These are phyloP conservation scores for Oxytropis ochrocephala DNA, from an alignment of 306 rosid species.

Conservation along the genomic window DNA sequence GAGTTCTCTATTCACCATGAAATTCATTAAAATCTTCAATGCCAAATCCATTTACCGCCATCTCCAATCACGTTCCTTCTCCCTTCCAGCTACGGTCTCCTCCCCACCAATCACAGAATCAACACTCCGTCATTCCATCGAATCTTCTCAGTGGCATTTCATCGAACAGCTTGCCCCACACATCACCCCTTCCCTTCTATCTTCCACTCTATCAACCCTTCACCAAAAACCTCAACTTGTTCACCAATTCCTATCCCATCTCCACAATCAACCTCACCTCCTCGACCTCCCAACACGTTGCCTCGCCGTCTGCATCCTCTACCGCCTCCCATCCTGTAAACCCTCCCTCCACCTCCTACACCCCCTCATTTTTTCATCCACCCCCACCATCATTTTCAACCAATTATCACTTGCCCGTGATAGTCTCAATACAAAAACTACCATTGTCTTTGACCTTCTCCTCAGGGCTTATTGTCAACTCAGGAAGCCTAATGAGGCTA, in stretches of 20 bases:
- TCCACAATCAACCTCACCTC: constrained; percentile 20
- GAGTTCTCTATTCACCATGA: constrained; percentile 14
- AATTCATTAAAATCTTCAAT: background rate
- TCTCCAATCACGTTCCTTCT: constrained; percentile 11
- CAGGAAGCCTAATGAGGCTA: constrained; percentile 45
- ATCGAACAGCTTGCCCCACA: constrained; percentile 52
- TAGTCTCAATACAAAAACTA: constrained; percentile 25
- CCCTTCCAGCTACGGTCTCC: background rate
- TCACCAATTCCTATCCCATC: constrained; percentile 33
- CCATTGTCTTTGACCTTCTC: constrained; percentile 40
- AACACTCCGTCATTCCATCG: constrained; percentile 28
- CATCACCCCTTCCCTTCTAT: constrained; percentile 41
- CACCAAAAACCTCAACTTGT: constrained; percentile 41
- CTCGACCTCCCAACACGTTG: constrained; percentile 39
- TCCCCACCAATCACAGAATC: constrained; percentile 25
- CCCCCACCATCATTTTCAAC: constrained; percentile 28
- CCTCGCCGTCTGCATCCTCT: constrained; percentile 50
- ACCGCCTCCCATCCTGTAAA: constrained; percentile 52
- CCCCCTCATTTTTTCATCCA: constrained; percentile 21
- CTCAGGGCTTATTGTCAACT: constrained; percentile 50
- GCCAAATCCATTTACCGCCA: background rate
- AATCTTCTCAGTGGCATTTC: constrained; percentile 81
- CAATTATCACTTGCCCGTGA: constrained; percentile 29
- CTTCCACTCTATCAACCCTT: constrained; percentile 43
- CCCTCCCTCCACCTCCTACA: constrained; percentile 42